Base-by-base conservation (phyloP, 768 basidiomycete genomes). In the Sistotremastrum suecicum region DNA sequence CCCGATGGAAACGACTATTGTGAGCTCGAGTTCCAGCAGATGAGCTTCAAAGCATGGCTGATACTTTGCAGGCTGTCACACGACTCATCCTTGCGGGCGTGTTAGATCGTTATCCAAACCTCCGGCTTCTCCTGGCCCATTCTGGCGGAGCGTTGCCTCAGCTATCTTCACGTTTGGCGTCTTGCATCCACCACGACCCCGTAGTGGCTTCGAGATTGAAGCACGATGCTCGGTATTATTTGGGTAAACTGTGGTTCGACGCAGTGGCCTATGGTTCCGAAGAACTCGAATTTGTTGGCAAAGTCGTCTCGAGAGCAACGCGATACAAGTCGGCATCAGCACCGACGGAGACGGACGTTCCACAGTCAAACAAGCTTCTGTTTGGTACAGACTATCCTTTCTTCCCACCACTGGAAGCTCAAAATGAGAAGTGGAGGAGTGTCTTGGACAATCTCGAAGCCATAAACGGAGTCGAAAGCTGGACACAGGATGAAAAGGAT, bases 321-420 rank as follows among this genome's bases (percentile, higher is more conserved):
- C 60, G 63, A 40, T 81, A 75, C 46, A 10, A 37, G 31, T 20
- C 44, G 34, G 48, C 45, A 10, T 44, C 48, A 37, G 53, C 55
- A 5, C 53, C 47, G 29, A 54, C 62, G 34, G 63, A 66, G 50
- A 11, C 59, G 70, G 52, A 67, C 61, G 48, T 37, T 61, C 42
- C 81, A 81, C 34, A 79, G 74, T 49, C 43, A 42, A 63, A 65
- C 48, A 66, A 72, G 54, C 72, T 86, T 68, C 56, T 89, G 35
- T 90, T 87, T 54, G 88, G 88, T 20, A 89, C 87, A 32, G 88
- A 90, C 57, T 83, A 90, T 58, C 88, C 86, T 0, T 90, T 90
- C 69, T 91, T 91, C 65, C 89, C 88, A 10, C 89, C 88, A 2
- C 69, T 90, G 36, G 62, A 66, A 49, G 47, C 37, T 37, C 63